Evolutionary conservation across 225 moss, liverwort and hornwort species (phyloP).

Genomic region (Rhytidiadelphus loreus): DNA sequence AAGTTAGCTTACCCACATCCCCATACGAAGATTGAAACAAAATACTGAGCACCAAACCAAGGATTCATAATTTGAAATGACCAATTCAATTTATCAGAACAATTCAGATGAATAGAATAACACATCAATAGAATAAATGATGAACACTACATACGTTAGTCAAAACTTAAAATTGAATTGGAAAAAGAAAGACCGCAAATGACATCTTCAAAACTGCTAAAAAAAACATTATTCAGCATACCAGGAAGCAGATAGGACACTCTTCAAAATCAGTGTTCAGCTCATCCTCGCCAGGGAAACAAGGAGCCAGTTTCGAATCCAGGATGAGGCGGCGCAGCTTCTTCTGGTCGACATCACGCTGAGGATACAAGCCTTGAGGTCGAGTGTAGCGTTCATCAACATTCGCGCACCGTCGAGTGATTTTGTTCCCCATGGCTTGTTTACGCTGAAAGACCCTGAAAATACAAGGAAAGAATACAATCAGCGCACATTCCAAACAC

Average conservation of each 20-base stretch:
- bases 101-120: background rate
- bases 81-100: background rate
- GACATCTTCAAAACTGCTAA: background rate
- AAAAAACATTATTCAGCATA: background rate
- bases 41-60: background rate
- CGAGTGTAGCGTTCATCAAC: slow-evolving; percentile 51
- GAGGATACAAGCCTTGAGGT: slow-evolving; percentile 44
- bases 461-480: background rate
- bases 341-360: slow-evolving; percentile 38
- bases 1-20: background rate
- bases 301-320: slow-evolving; percentile 46
- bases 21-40: background rate
- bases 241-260: slow-evolving; percentile 54
- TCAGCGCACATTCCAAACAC: background rate
- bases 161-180: no score
- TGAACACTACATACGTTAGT: background rate
- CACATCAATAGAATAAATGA: background rate
- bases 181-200: background rate
- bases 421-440: slow-evolving; percentile 42
- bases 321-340: slow-evolving; percentile 49
- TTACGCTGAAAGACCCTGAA: background rate
- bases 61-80: background rate
- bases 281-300: slow-evolving; percentile 49
- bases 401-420: slow-evolving; percentile 31
- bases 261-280: slow-evolving; percentile 28